Evolutionary conservation across 2,329 filamentous ascomycete genomes (phyloP).

Genomic region (Arthrocladium fulminans): DNA sequence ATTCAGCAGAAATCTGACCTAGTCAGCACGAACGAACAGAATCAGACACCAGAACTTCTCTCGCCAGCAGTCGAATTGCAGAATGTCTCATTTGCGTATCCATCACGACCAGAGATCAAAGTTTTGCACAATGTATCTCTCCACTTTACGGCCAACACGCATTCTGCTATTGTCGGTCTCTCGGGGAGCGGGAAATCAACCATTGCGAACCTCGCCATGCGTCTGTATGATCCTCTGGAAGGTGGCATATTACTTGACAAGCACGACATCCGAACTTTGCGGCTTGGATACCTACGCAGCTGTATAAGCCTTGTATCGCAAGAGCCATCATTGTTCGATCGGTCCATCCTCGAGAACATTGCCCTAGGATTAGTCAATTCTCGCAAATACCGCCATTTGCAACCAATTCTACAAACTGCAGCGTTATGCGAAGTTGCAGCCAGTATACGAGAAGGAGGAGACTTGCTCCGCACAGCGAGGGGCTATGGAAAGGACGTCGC

Average conservation of each 20-base stretch:
- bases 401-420: conserved; percentile 19
- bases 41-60: conserved; percentile 18
- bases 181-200: conserved; percentile 48
- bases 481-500: conserved; percentile 29
- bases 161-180: conserved; percentile 40
- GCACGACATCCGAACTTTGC: conserved; percentile 26
- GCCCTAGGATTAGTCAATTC: conserved; percentile 41
- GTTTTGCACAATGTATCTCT: conserved; percentile 29
- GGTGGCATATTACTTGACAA: conserved; percentile 28
- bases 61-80: conserved; percentile 21
- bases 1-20: conserved; percentile 46
- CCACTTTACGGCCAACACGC: conserved; percentile 28
- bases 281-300: conserved; percentile 29
- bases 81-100: conserved; percentile 30
- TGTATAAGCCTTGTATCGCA: conserved; percentile 40
- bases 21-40: conserved; percentile 28
- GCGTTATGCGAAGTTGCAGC: conserved; percentile 5
- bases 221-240: conserved; percentile 30
- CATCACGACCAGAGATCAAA: conserved; percentile 29
- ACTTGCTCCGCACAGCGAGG: conserved; percentile 6
- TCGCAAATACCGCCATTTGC: conserved; percentile 23
- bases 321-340: conserved; percentile 43
- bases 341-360: conserved; percentile 47
- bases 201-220: conserved; percentile 29
- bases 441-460: conserved; percentile 9